Evolutionary conservation across 1,284 basidiomycete genomes (phyloP), one percentile per base, ranked within the genome.

Genomic region (Heterobasidion occidentale): DNA sequence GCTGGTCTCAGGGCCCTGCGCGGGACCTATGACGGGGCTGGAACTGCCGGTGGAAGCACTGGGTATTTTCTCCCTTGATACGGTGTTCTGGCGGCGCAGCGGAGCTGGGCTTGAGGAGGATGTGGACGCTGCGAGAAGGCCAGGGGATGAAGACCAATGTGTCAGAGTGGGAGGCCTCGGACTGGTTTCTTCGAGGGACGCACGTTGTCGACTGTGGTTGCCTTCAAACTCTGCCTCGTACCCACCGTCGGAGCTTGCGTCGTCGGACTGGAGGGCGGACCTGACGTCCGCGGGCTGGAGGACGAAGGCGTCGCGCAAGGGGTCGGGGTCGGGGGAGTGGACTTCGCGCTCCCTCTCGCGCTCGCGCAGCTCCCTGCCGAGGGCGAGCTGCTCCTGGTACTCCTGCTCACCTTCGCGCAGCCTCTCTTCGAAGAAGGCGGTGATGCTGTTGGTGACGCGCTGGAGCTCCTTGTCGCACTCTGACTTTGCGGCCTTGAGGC

Each of bases 401-500:
- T 78, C 88, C 62, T 82, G 79, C 68, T 91, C 88, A 58, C 76
- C 79, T 60, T 90, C 86, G 53, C 88, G 77, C 52, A 96, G 79
- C 61, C 88, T 83, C 65, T 93, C 88, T 72, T 99, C 96, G 63
- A 98, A 97, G 73, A 93, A 98, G 35, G 84, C 74, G 59, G 95
- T 96, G 76, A 99, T 94, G 58, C 87, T 91, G 68, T 91, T 88
- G 55, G 96, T 91, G 65, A 98, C 91, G 64, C 92, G 88, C 67
- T 88, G 86, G 11, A 99, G 81, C 67, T 97, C 94, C 73, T 90
- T 90, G 80, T 99, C 94, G 76, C 96, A 99, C 62, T 92, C 90
- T 55, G 90, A 86, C 77, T 99, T 99, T 58, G 96, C 94, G 1
- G 88, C 88, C 70, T 90, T 90, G 69, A 98, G 85, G 56, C 96